Evolutionary conservation across 371 early-diverging fungal genomes (phyloP).

Genomic region (Umbelopsis sp.): DNA sequence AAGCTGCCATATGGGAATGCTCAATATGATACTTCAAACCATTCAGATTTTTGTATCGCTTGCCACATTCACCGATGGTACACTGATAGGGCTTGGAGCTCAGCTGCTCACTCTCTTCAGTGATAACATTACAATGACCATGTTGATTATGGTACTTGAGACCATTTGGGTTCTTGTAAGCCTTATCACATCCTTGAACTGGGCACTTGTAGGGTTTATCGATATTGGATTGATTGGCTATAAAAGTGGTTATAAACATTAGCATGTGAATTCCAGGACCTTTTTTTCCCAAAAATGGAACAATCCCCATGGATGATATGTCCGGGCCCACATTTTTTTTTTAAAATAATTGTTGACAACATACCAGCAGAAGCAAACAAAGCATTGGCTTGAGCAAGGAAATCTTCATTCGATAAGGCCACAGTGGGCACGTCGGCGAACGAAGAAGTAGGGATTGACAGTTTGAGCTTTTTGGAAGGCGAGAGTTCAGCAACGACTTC

Average conservation of each 20-base stretch:
- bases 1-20: slow-evolving; percentile 75
- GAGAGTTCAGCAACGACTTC: slow-evolving; percentile 30
- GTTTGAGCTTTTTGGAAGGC: slow-evolving; percentile 39
- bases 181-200: slow-evolving; percentile 85
- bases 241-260: not conserved
- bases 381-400: slow-evolving; percentile 54
- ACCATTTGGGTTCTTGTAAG: slow-evolving; percentile 99
- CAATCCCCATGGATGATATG: too few species aligned
- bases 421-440: slow-evolving; percentile 20
- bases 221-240: slow-evolving; percentile 29
- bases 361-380: slow-evolving; percentile 22
- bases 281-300: not conserved
- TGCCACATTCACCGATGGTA: slow-evolving; percentile 83
- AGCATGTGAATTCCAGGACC: slow-evolving; percentile 1
- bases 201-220: slow-evolving; percentile 85
- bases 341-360: not conserved
- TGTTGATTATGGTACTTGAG: slow-evolving; percentile 93
- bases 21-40: slow-evolving; percentile 96
- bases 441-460: slow-evolving; percentile 25
- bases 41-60: slow-evolving; percentile 96
- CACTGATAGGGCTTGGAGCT: slow-evolving; percentile 86
- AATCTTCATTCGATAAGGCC: slow-evolving; percentile 48
- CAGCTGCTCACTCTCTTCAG: slow-evolving; percentile 50
- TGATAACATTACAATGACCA: slow-evolving; percentile 70
- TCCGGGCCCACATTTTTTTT: too few species aligned